Evolutionary conservation across 139 green algal genomes (phyloP), one percentile per base, ranked within the genome.

Genomic region (Haematococcus sp.): DNA sequence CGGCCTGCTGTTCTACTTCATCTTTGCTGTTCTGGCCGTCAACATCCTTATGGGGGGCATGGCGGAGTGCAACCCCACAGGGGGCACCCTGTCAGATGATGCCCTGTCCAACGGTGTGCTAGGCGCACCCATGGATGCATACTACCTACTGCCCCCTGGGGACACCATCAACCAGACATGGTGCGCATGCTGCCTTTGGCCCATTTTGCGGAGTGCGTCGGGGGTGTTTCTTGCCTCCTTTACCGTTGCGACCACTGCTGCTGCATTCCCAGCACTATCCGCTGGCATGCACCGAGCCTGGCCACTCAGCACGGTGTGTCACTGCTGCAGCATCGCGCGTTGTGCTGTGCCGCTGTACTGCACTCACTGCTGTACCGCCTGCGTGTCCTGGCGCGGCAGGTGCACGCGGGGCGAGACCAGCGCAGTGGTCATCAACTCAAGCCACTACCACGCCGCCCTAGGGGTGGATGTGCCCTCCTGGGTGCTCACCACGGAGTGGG

Each of bases 21-120:
- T 90, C 64, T 92, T 84, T 54, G 72, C 79, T 34, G 78, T 88
- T 35, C 77, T 92, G 66, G 76, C 76, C 46, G 88, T 89, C 75
- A 84, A 87, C 69, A 61, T 91, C 17, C 88, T 89, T 67, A 81
- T 71, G 67, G 74, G 74, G 19, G 28, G 52, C 59, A 46, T 81
- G 59, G 61, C 61, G 3, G 58, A 22, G 9, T 19, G 61, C 61
- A 31, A 3, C 30, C 61, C 59, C 28, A 67, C 13, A 30, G 17
- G 7, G 4, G 7, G 61, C 61, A 7, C 61, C 16, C 16, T 35
- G 30, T 15, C 4, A 19, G 17, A 25, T 13, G 16, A 52, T 2
- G 7, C 40, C 40, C 40, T 69, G 32, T 4, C 30, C 52, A 4
- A 19, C 9, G 33, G 16, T 52, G 32, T 16, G 33, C 61, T 69